Base-by-base conservation (phyloP, 495 filamentous ascomycete species). In the Aspergillus haitiensis region DNA sequence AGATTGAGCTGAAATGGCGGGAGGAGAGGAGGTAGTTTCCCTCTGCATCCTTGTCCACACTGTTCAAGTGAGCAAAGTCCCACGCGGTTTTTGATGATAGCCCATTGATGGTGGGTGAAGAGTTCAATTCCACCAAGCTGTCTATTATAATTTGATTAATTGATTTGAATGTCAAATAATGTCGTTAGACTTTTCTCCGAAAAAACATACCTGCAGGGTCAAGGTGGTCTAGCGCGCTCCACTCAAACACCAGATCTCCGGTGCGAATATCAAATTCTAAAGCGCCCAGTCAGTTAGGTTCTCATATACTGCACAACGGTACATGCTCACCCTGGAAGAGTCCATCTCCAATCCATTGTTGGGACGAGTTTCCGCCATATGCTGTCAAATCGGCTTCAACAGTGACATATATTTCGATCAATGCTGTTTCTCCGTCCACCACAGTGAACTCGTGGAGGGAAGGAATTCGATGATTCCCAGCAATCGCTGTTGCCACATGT, bases 51-150 rank as follows among this genome's bases (percentile, higher is more conserved):
- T 82, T 81, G 64, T 83, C 81, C 34, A 85, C 70, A 44, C 75
- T 78, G 67, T 82, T 82, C 61, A 84, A 73, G 64, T 82, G 81
- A 67, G 81, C 81, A 61, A 78, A 83, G 58, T 85, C 79, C 56
- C 56, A 68, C 7, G 63, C 58, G 15, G 52, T 54, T 9, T 72
- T 57, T 49, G 72, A 68, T 31, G 70, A 67, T n/a, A 54, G 65
- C 9, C 59, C 56, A 78, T 68, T 52, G 74, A 66, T 60, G 71
- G 18, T 11, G 12, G 21, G 11, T 27, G 16, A 7, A 45, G 33
- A 46, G 35, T 53, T 32, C 15, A 58, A 37, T 10, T 13, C 7
- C 11, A 58, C 27, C 9, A 58, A 13, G 8, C 55, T 49, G 10
- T 58, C 55, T 58, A 33, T 27, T 34, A 21, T 15, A 6, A 33